A percentile compares a stretch with the other conserved stretches of the same genome.
phyloP scores from a whole-genome alignment of 1,284 basidiomycete species.

The Athelia psychrophila region DNA sequence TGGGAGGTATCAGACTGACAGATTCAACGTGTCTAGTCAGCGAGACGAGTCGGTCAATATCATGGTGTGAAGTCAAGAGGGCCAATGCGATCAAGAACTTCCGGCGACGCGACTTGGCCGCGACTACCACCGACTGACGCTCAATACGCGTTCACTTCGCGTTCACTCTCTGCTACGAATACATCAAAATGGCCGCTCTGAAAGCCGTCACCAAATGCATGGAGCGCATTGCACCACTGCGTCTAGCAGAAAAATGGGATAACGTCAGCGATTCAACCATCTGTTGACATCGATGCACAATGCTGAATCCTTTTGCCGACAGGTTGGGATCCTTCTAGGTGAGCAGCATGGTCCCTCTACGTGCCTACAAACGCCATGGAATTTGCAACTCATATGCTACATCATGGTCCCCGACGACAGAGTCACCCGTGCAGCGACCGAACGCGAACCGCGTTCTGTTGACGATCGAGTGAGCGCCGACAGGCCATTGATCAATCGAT shows the following conservation, averaged over 20 bases:
- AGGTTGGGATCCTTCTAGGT: constrained; percentile 88
- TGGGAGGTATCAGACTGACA: too few relatives aligned
- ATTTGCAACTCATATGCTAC: too few relatives aligned
- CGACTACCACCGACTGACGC: too few relatives aligned
- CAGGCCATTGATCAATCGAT: neutral
- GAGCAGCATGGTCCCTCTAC: neutral
- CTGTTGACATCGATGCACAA: constrained; percentile 10
- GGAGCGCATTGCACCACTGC: constrained; percentile 83
- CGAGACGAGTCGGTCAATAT: too few relatives aligned
- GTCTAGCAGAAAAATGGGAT: constrained; percentile 87
- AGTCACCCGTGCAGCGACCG: constrained; percentile 64
- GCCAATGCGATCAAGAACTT: too few relatives aligned
- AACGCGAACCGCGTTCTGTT: constrained; percentile 68
- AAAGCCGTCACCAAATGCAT: constrained; percentile 59
- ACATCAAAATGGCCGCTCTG: neutral
- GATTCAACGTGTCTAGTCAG: too few relatives aligned
- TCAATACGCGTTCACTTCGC: too few relatives aligned
- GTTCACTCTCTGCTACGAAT: too few relatives aligned
- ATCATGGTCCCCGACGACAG: constrained; percentile 42
- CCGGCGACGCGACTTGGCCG: too few relatives aligned
- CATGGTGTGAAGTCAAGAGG: too few relatives aligned
- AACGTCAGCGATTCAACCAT: constrained; percentile 61
- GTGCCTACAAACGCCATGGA: neutral
- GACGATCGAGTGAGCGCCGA: constrained; percentile 71
- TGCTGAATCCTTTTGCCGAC: constrained; percentile 12